These are phyloP conservation scores for Pichia ethanolica DNA, from an alignment of 805 yeast genomes.

Conservation along the genomic window DNA sequence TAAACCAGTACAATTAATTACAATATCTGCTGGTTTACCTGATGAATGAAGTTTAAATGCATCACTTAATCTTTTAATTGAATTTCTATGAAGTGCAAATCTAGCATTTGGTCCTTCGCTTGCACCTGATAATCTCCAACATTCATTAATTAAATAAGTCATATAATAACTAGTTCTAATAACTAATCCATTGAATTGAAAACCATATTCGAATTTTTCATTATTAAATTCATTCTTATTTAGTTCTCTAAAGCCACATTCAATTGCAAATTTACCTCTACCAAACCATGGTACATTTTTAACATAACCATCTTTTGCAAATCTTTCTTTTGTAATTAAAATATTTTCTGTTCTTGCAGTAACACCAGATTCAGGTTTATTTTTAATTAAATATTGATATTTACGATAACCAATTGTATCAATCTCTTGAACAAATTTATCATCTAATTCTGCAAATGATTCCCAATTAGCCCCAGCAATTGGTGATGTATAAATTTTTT, in stretches of 20 bases:
- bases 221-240: constrained; percentile 30
- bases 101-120: constrained; percentile 30
- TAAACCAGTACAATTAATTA: constrained; percentile 55
- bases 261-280: constrained; percentile 12
- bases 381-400: constrained; percentile 38
- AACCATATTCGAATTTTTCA: constrained; percentile 33
- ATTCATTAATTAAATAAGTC: constrained; percentile 27
- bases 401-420: constrained; percentile 45
- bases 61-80: constrained; percentile 38
- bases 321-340: constrained; percentile 16
- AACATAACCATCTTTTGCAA: constrained; percentile 8
- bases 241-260: constrained; percentile 30
- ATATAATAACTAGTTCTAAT: constrained; percentile 26
- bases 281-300: constrained; percentile 41
- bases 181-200: constrained; percentile 32
- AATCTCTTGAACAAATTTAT: constrained; percentile 23
- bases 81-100: constrained; percentile 38
- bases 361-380: constrained; percentile 46
- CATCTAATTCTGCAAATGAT: constrained; percentile 46
- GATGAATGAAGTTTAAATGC: constrained; percentile 37
- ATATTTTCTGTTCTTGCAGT: constrained; percentile 17
- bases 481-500: constrained; percentile 49
- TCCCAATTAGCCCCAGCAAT: constrained; percentile 71
- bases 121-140: constrained; percentile 12
- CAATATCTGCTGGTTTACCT: constrained; percentile 36